These are phyloP conservation scores for Clathrospora elynae DNA, from an alignment of 2,329 filamentous ascomycete species.

Conservation along the genomic window DNA sequence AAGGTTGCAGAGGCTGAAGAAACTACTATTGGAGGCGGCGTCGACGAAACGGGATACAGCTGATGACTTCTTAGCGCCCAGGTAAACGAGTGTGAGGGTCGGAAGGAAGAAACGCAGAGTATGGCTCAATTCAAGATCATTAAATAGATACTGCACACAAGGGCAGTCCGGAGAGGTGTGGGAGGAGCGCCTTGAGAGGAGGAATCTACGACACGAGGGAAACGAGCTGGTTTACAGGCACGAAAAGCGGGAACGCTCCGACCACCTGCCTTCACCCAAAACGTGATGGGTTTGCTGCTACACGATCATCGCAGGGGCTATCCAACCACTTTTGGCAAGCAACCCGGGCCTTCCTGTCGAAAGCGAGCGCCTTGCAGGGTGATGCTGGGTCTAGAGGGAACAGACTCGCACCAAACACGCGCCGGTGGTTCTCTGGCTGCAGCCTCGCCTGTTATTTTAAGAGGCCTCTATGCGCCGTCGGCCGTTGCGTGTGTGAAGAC, in stretches of 20 bases:
- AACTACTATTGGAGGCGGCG: constrained; percentile 12
- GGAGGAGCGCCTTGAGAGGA: constrained; percentile 23
- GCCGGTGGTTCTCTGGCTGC: constrained; percentile 9
- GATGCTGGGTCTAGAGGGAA: constrained; percentile 13
- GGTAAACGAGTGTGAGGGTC: constrained; percentile 37
- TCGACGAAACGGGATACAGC: constrained; percentile 6
- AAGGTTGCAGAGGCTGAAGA: constrained; percentile 18
- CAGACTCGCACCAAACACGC: constrained; percentile 9
- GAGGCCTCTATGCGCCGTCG: constrained; percentile 24
- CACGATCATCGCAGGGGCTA: constrained; percentile 32
- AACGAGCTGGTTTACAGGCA: constrained; percentile 31
- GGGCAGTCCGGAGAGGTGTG: constrained; percentile 24
- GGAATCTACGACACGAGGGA: constrained; percentile 23
- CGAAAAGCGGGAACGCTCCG: constrained; percentile 23
- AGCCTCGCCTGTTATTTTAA: constrained; percentile 31
- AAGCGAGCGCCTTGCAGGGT: constrained; percentile 15
- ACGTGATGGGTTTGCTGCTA: constrained; percentile 9
- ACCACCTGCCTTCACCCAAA: constrained; percentile 9
- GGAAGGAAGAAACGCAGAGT: constrained; percentile 22
- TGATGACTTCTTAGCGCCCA: constrained; percentile 7
- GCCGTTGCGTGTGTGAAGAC: constrained; percentile 27
- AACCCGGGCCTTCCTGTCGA: constrained; percentile 16
- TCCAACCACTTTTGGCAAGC: constrained; percentile 20
- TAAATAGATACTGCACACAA: constrained; percentile 25
- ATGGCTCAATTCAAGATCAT: constrained; percentile 23